phyloP scores from a whole-genome alignment of 2,329 filamentous ascomycete genomes.

The Ascochyta viciae-villosae region DNA sequence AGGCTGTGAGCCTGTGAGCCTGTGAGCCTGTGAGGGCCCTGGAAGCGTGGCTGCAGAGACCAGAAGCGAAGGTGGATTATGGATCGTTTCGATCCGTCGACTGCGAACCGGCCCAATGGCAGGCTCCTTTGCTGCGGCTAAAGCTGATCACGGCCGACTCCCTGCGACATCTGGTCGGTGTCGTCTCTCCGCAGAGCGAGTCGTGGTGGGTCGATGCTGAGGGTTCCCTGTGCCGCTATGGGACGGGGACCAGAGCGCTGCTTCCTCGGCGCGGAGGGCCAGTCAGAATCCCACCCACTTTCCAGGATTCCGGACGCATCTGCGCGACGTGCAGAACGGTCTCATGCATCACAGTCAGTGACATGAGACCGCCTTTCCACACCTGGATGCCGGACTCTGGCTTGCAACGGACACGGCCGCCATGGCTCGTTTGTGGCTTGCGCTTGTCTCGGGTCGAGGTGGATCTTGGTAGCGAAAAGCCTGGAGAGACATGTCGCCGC shows the following conservation, averaged over 20 bases:
- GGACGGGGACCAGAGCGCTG: slow-evolving; percentile 7
- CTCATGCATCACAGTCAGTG: slow-evolving; percentile 34
- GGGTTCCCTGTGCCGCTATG: slow-evolving; percentile 15
- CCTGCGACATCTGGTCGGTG: slow-evolving; percentile 23
- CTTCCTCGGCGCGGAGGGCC: slow-evolving; percentile 16
- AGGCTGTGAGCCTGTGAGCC: neutral
- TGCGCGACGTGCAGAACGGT: slow-evolving; percentile 32
- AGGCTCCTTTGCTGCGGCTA: slow-evolving; percentile 19
- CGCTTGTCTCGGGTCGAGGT: slow-evolving; percentile 23
- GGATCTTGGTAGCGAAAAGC: slow-evolving; percentile 17
- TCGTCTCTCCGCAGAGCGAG: slow-evolving; percentile 22
- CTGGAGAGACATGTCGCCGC: slow-evolving; percentile 17
- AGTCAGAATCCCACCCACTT: slow-evolving; percentile 31
- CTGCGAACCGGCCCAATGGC: slow-evolving; percentile 19
- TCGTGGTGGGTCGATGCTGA: slow-evolving; percentile 15
- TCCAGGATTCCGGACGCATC: slow-evolving; percentile 35
- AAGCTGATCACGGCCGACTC: slow-evolving; percentile 22
- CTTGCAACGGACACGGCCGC: slow-evolving; percentile 27
- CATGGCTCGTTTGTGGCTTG: slow-evolving; percentile 26
- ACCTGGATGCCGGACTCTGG: slow-evolving; percentile 34
- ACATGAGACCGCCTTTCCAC: slow-evolving; percentile 31
- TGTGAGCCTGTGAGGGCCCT: slow-evolving; percentile 11
- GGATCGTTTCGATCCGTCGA: slow-evolving; percentile 21
- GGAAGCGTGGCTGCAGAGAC: slow-evolving; percentile 20
- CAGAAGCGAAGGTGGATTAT: slow-evolving; percentile 14